phyloP scores from a whole-genome alignment of 2,329 filamentous ascomycete genomes.

The Phaeosphaeria sp. region DNA sequence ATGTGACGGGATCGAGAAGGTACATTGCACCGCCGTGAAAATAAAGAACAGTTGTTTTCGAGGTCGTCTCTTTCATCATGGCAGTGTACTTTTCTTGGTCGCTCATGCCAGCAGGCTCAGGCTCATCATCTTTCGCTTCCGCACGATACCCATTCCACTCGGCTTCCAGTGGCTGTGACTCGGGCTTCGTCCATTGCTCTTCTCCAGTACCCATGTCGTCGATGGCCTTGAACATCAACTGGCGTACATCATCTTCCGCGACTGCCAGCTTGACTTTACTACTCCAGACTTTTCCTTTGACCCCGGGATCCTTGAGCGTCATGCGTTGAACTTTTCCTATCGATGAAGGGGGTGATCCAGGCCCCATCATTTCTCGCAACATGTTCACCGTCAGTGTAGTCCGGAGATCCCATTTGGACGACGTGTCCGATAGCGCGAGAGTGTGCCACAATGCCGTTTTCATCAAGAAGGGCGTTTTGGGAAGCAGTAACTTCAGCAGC shows the following conservation, averaged over 20 bases:
- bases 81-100: slow-evolving; percentile 70
- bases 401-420: slow-evolving; percentile 78
- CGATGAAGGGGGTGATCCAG: slow-evolving; percentile 24
- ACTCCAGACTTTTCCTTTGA: slow-evolving; percentile 85
- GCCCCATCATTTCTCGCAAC: slow-evolving; percentile 60
- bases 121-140: slow-evolving; percentile 57
- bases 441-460: slow-evolving; percentile 68
- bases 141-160: slow-evolving; percentile 79
- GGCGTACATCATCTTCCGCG: slow-evolving; percentile 61
- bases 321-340: slow-evolving; percentile 61
- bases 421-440: slow-evolving; percentile 71
- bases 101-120: slow-evolving; percentile 59
- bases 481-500: slow-evolving; percentile 41
- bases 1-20: slow-evolving; percentile 72
- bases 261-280: slow-evolving; percentile 70
- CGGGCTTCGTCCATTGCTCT: slow-evolving; percentile 52
- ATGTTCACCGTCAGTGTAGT: slow-evolving; percentile 76
- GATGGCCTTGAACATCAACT: slow-evolving; percentile 65
- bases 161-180: slow-evolving; percentile 65
- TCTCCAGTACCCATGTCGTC: slow-evolving; percentile 57
- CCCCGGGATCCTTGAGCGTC: slow-evolving; percentile 67
- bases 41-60: slow-evolving; percentile 70
- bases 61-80: slow-evolving; percentile 72
- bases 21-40: slow-evolving; percentile 80
- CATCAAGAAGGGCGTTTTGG: slow-evolving; percentile 64